Evolutionary conservation across 2,329 filamentous ascomycete genomes (phyloP).

Genomic region (Falciphora oryzae): DNA sequence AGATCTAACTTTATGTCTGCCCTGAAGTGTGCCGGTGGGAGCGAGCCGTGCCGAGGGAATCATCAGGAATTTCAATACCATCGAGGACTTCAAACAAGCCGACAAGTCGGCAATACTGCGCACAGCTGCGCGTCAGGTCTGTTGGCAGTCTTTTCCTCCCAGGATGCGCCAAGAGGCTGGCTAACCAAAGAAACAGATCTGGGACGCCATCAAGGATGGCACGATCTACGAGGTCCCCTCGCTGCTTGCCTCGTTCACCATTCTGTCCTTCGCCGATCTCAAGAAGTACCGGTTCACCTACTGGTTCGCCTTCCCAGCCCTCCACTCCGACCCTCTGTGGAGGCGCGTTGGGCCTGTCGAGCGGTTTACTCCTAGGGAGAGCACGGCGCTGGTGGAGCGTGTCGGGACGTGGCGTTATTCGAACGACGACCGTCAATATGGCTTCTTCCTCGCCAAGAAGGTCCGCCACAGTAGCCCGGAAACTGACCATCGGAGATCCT

Average conservation of each 20-base stretch:
- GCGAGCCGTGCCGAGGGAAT: slow-evolving; percentile 83
- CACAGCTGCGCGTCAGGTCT: slow-evolving; percentile 70
- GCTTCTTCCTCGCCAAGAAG: slow-evolving; percentile 93
- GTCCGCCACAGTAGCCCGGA: slow-evolving; percentile 31
- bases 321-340: slow-evolving; percentile 87
- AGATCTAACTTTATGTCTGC: slow-evolving; percentile 8
- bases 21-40: slow-evolving; percentile 56
- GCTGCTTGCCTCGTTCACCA: slow-evolving; percentile 79
- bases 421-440: slow-evolving; percentile 77
- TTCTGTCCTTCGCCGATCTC: slow-evolving; percentile 89
- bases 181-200: slow-evolving; percentile 56
- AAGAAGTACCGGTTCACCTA: slow-evolving; percentile 99
- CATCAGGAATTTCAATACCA: slow-evolving; percentile 93
- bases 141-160: slow-evolving; percentile 16
- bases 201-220: slow-evolving; percentile 95
- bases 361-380: slow-evolving; percentile 62
- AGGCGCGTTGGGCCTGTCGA: slow-evolving; percentile 50
- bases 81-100: slow-evolving; percentile 83
- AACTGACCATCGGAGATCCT: background rate
- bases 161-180: background rate
- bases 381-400: slow-evolving; percentile 69
- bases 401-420: slow-evolving; percentile 84
- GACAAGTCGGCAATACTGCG: slow-evolving; percentile 76
- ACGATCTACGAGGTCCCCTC: slow-evolving; percentile 95
- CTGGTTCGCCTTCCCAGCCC: slow-evolving; percentile 92